A percentile compares a stretch with the other conserved stretches of the same genome.
Evolutionary conservation across 1,284 basidiomycete genomes (phyloP).

Genomic region (Volvariella surrecta): DNA sequence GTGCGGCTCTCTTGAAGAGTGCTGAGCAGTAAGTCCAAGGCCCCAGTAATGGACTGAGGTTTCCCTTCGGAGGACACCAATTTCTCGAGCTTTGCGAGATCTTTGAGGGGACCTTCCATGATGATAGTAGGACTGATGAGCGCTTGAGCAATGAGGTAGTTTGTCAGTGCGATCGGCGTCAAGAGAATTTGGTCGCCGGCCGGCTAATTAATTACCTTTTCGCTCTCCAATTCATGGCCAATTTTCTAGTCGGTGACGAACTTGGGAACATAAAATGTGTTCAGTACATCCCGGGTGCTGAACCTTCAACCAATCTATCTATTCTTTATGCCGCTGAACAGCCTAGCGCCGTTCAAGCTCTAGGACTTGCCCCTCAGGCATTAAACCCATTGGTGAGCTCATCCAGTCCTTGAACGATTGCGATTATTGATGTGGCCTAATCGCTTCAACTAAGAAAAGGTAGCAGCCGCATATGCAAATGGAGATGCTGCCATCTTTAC

Average conservation of each 20-base stretch:
- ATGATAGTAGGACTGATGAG: conserved; percentile 3
- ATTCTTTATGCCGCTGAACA: not conserved
- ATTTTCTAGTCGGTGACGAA: conserved; percentile 65
- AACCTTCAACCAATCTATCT: not conserved
- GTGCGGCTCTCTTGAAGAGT: conserved; percentile 52
- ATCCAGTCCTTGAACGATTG: conserved; percentile 2
- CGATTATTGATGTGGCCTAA: conserved; percentile 13
- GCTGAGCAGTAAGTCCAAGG: conserved; percentile 63
- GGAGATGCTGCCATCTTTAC: conserved; percentile 39
- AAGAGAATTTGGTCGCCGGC: no score
- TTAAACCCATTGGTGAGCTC: conserved; percentile 27
- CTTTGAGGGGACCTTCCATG: conserved; percentile 70
- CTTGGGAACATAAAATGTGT: conserved; percentile 63
- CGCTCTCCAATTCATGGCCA: conserved; percentile 36
- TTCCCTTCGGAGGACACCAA: conserved; percentile 49
- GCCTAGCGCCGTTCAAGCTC: conserved; percentile 27
- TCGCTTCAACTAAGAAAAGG: conserved; percentile 32
- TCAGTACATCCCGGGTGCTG: conserved; percentile 24
- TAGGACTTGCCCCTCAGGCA: conserved; percentile 20
- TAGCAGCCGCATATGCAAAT: conserved; percentile 53
- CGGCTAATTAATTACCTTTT: not conserved
- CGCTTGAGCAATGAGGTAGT: no score
- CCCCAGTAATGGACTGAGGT: conserved; percentile 46
- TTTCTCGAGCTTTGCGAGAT: conserved; percentile 65
- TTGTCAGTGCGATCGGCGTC: no score